phyloP scores from a whole-genome alignment of 139 green algal species.

The Coccomyxa sp. region DNA sequence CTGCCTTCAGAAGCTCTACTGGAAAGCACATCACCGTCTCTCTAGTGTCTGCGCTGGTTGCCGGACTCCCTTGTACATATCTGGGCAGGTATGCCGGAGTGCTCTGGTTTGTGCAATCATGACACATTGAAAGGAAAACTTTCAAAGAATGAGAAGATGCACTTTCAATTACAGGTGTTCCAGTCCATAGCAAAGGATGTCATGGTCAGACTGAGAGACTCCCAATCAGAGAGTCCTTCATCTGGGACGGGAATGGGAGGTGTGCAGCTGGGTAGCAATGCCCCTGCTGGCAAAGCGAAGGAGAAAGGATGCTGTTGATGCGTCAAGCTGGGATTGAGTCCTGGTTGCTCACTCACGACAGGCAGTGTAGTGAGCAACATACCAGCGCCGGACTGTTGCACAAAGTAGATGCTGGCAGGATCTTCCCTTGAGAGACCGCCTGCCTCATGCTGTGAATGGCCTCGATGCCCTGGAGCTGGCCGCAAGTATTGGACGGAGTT shows the following conservation, averaged over 20 bases:
- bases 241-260: background rate
- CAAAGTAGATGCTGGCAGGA: no score
- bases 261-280: background rate
- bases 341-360: no score
- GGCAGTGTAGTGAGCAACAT: no score
- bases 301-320: background rate
- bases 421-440: no score
- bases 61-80: background rate
- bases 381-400: no score
- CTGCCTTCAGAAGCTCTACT: background rate
- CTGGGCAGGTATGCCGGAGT: background rate
- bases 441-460: no score
- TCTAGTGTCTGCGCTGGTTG: background rate
- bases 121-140: no score
- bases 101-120: background rate
- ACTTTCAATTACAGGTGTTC: no score
- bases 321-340: no score
- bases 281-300: background rate
- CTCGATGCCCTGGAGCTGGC: no score
- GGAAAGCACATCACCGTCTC: background rate
- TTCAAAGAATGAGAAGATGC: no score
- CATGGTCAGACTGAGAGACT: conserved; percentile 44
- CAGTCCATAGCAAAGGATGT: conserved; percentile 58
- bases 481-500: background rate
- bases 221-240: conserved; percentile 17